Evolutionary conservation across 192 early-diverging fungal genomes (phyloP), one percentile per base, ranked within the genome.

Genomic region (Obelidium mucronatum): DNA sequence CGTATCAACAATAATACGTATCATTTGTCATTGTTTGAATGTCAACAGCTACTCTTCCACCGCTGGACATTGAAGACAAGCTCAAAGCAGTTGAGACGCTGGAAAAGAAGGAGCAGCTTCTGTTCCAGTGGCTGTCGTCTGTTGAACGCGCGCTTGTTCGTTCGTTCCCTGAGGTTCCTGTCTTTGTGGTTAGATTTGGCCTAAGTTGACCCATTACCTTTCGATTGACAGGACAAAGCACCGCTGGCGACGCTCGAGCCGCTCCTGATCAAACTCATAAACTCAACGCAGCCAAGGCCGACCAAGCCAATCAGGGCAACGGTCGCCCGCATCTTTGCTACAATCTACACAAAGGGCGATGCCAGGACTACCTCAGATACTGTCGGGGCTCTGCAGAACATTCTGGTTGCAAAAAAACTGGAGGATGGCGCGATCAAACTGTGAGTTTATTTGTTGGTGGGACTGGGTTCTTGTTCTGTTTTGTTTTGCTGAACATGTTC

Each of bases 91-190:
- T 72, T 30, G 82, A 83, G 42, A 67, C 83, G 36, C 11, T 70
- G 3, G 80, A 84, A 62, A 81, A 84, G 76, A 75, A 80, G 63
- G 97, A 98, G 78, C 83, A 95, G 59, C 91, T 88, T 74, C 75
- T 97, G 0, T 93, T 97, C 76, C 94, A 95, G 79, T 98, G 96
- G 96, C 88, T 98, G 11, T 90, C 93, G 1, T 81, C 80, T 53
- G 86, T 97, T 3, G 94, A 97, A 84, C 85, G 87, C 37, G 89
- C 93, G 54, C 72, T 94, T 13, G 88, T 91, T 63, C 81, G 68
- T 6, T 73, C 79, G 35, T 68, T 80, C 48, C 77, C 19, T 39
- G 24, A 56, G 71, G 39, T 52, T 66, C 11, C 22, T 26, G 22
- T 15, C 51, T 8, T 24, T 8, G 33, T 72, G 26, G 15, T 28